These are phyloP conservation scores for Gynandropsis gynandra DNA, from an alignment of 345 rosid species.

Conservation along the genomic window DNA sequence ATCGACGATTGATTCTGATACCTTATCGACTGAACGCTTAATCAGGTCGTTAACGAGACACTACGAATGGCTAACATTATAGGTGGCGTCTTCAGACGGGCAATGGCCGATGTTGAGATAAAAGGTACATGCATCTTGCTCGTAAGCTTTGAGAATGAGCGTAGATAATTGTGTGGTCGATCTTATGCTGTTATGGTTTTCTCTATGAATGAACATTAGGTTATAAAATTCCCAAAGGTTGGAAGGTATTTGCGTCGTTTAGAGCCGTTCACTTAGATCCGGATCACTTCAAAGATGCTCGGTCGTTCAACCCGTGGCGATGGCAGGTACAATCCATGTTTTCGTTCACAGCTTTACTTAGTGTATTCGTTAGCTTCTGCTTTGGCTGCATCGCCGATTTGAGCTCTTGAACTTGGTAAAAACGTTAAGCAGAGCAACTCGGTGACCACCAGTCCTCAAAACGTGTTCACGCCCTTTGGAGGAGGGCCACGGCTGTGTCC, in stretches of 20 bases:
- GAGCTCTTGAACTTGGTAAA: not conserved
- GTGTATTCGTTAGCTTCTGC: not conserved
- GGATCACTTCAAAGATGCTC: constrained; percentile 78
- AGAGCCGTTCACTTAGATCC: constrained; percentile 85
- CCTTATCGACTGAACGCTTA: too few species aligned
- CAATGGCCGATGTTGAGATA: constrained; percentile 58
- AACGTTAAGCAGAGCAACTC: constrained; percentile 38
- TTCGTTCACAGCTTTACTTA: not conserved
- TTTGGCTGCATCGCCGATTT: too few species aligned
- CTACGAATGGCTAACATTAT: constrained; percentile 82
- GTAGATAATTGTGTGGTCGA: too few species aligned
- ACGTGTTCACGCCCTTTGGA: constrained; percentile 51
- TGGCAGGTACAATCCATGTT: constrained; percentile 46
- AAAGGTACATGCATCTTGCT: constrained; percentile 40
- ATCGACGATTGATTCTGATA: not conserved
- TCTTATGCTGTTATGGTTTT: too few species aligned
- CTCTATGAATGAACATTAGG: constrained; percentile 30
- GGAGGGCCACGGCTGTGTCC: constrained; percentile 63
- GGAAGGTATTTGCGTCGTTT: constrained; percentile 92
- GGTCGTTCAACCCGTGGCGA: constrained; percentile 94
- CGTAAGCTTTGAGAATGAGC: too few species aligned
- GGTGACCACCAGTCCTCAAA: constrained; percentile 33
- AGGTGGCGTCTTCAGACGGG: constrained; percentile 82
- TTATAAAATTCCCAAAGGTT: constrained; percentile 84
- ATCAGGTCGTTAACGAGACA: constrained; percentile 90